Base-by-base conservation (phyloP, 2,329 filamentous ascomycete species). In the Verticillium longisporum region DNA sequence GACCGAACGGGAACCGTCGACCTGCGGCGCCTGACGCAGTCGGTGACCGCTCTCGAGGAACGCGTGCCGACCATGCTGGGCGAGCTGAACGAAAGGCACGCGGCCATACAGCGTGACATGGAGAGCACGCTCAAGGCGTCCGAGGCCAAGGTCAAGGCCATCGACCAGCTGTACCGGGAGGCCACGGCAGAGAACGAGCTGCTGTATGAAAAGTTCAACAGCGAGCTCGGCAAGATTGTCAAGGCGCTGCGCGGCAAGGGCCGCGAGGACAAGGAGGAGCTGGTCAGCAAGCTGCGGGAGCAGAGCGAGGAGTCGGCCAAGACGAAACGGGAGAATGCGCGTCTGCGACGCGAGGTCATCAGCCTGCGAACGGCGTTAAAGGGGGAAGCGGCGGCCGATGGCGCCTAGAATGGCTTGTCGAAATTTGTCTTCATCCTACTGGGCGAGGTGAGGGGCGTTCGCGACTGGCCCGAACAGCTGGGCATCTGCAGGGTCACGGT, bases 121-220 rank as follows among this genome's bases (percentile, higher is more conserved):
- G 86, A 91, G 53, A 85, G 80, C 21, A 88, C 87, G 1, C 80
- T 97, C 14, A 82, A 85, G 68, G 86, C 91, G 1, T 87, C 85
- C 14, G 92, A 97, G 72, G 83, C 83, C 62, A 93, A 95, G 68
- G 88, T 88, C 62, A 89, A 88, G 68, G 89, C 89, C 50, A 85
- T 97, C 59, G 93, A 97, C 71, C 90, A 96, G 74, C 78, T 97
- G 58, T 96, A 96, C 77, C 90, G 91, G 66, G 92, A 97, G 70
- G 85, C 88, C 15, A 92, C 88, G 68, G 90, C 91, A 0, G 94
- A 98, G 78, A 98, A 97, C 68, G 93, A 97, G 75, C 84, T 94
- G 34, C 80, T 98, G 60, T 97, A 97, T 73, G 90, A 94, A 66
- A 88, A 88, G 63, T 97, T 97, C 79, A 97, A 97, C 69, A 85